Evolutionary conservation across 805 yeast species (phyloP).

Genomic region (Grigorovia transvaalensis): DNA sequence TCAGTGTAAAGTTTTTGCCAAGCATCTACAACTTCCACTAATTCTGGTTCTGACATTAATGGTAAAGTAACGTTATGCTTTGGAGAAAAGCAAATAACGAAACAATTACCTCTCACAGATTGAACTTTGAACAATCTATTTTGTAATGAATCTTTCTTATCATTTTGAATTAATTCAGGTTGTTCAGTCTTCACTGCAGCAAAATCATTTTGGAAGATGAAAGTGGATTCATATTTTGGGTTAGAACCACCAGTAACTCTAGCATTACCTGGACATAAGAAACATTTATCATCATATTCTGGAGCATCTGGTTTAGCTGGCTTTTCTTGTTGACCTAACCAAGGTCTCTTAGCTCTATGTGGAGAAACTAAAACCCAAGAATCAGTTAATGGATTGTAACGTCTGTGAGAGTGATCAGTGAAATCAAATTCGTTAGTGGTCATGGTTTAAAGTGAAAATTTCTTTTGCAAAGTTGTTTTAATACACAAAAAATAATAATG

Average conservation of each 20-base stretch:
- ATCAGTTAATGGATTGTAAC: conserved; percentile 60
- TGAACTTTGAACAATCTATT: conserved; percentile 40
- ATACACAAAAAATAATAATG: too few relatives aligned
- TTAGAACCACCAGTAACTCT: conserved; percentile 53
- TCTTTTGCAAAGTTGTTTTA: background rate
- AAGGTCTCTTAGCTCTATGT: conserved; percentile 67
- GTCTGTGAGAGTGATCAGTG: conserved; percentile 53
- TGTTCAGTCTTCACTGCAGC: conserved; percentile 57
- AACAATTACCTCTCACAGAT: conserved; percentile 58
- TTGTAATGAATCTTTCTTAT: conserved; percentile 23
- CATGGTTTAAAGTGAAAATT: conserved; percentile 3
- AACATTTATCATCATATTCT: conserved; percentile 53
- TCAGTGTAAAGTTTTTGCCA: conserved; percentile 48
- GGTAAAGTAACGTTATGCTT: conserved; percentile 59
- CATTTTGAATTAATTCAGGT: conserved; percentile 31
- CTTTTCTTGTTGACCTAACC: conserved; percentile 67
- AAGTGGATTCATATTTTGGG: conserved; percentile 49
- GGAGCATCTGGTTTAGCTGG: conserved; percentile 36
- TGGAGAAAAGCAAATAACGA: conserved; percentile 64
- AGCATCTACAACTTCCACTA: conserved; percentile 42
- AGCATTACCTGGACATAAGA: conserved; percentile 60
- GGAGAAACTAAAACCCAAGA: conserved; percentile 67
- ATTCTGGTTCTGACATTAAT: conserved; percentile 38
- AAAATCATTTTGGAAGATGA: conserved; percentile 55
- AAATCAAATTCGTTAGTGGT: conserved; percentile 32